Percentiles rank a stretch among this genome's conserved stretches.
These are phyloP conservation scores for Candida vartiovaarae DNA, from an alignment of 805 yeast species.

Conservation along the genomic window DNA sequence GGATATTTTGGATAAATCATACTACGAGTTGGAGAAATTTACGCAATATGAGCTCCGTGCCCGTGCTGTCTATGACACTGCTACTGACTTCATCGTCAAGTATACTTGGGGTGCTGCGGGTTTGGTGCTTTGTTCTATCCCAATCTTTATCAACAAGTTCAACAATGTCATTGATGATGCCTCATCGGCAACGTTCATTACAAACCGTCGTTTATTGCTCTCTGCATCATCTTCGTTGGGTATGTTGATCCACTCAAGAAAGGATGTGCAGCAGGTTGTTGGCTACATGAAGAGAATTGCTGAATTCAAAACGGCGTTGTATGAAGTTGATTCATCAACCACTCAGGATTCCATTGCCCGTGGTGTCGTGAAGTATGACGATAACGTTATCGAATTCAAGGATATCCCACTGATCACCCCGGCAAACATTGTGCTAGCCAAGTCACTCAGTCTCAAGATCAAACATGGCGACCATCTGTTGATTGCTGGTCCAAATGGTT, in stretches of 20 bases:
- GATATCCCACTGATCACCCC: conserved; percentile 84
- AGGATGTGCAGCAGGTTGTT: conserved; percentile 71
- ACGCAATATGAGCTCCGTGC: conserved; percentile 69
- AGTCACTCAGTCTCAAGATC: conserved; percentile 60
- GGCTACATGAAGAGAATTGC: conserved; percentile 77
- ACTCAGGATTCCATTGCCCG: conserved; percentile 16
- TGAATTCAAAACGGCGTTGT: conserved; percentile 59
- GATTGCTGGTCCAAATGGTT: conserved; percentile 94
- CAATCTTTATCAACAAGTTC: conserved; percentile 64
- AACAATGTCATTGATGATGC: conserved; percentile 30
- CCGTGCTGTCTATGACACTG: conserved; percentile 72
- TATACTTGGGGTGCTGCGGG: conserved; percentile 97
- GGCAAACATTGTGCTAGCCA: conserved; percentile 63
- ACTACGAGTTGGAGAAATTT: conserved; percentile 75
- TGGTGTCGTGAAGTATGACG: conserved; percentile 36
- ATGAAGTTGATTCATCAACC: conserved; percentile 34
- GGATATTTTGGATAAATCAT: conserved; percentile 68
- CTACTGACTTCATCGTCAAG: conserved; percentile 83
- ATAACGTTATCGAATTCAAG: conserved; percentile 59
- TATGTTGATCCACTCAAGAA: conserved; percentile 76
- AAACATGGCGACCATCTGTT: conserved; percentile 78
- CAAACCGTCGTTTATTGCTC: conserved; percentile 76
- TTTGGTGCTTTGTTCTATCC: conserved; percentile 76
- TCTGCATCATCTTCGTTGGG: conserved; percentile 88
- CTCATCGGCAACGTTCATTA: conserved; percentile 77